Evolutionary conservation across 2,329 filamentous ascomycete species (phyloP), one percentile per base, ranked within the genome.

Genomic region (Pseudofabraea citricarpa): DNA sequence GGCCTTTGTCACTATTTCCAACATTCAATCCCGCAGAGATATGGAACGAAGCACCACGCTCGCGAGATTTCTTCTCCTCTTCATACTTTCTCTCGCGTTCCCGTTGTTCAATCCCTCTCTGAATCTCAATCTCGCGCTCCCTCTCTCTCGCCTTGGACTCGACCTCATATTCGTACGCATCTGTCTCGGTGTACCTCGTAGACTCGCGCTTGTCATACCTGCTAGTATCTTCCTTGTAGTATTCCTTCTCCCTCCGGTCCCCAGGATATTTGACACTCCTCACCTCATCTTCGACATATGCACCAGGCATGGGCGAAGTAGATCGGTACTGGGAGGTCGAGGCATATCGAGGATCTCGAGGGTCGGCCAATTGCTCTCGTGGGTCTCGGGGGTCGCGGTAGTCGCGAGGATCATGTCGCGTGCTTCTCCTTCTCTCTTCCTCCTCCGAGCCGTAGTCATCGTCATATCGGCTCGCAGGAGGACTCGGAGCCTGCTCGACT

Each of bases 131-230:
- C 41, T 60, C 60, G 33, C 55, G 47, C 39, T 45, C 52, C 27
- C 48, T 52, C 44, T 52, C 51, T 37, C 47, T 50, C 33, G 38
- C 29, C 22, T 46, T 51, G 21, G 53, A 47, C 26, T 51, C 52
- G 44, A 56, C 45, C 19, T 53, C 43, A 18, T 49, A 46, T 33
- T 52, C 53, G 44, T 62, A 61, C 41, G 60, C 59, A 40, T 64
- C 63, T 10, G 51, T 53, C 37, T 64, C 60, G 7, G 55, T 56
- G 41, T 62, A 51, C 41, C 54, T 56, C 5, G 50, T 54, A 15
- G 48, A 46, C 22, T 54, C 53, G 8, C 50, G 47, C 18, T 43
- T 42, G 16, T 49, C 43, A 18, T 45, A 12, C 13, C 36, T 45
- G 43, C 50, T 51, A 16, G 47, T 36, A 38, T 53, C 52, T 15